Evolutionary conservation across 495 filamentous ascomycete species (phyloP).

Genomic region (Umbilicaria muhlenbergii): DNA sequence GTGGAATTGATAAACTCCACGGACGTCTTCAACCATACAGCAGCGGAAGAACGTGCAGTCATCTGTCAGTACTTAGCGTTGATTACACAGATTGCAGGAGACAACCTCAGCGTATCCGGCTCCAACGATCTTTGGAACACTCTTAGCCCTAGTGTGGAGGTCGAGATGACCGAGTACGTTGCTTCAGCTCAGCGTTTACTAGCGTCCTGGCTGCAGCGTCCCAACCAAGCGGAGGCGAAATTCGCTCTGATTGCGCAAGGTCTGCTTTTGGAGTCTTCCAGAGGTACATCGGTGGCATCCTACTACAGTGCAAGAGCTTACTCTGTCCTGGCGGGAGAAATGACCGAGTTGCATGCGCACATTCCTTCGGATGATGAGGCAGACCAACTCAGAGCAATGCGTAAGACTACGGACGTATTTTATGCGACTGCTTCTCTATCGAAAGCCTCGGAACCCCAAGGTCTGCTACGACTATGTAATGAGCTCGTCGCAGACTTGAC

Average conservation of each 20-base stretch:
- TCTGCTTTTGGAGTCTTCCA: constrained; percentile 6
- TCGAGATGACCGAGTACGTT: constrained; percentile 46
- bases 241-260: constrained; percentile 9
- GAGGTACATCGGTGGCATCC: constrained; percentile 7
- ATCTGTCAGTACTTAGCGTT: constrained; percentile 33
- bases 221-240: neutral
- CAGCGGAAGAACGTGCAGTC: constrained; percentile 2
- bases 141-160: constrained; percentile 31
- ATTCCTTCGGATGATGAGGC: constrained; percentile 2
- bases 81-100: constrained; percentile 41
- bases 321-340: constrained; percentile 10
- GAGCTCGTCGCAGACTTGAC: constrained; percentile 46
- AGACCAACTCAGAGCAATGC: constrained; percentile 6
- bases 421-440: constrained; percentile 33
- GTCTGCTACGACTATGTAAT: constrained; percentile 30
- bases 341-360: constrained; percentile 12
- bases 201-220: constrained; percentile 4
- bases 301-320: constrained; percentile 18
- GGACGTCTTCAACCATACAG: constrained; percentile 8
- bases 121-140: constrained; percentile 39
- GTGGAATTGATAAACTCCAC: constrained; percentile 5
- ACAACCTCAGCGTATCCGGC: constrained; percentile 42
- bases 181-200: constrained; percentile 35
- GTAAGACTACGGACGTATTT: constrained; percentile 25
- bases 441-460: constrained; percentile 4